These are phyloP conservation scores for Komagataella kurtzmanii DNA, from an alignment of 805 yeast species.

Conservation along the genomic window DNA sequence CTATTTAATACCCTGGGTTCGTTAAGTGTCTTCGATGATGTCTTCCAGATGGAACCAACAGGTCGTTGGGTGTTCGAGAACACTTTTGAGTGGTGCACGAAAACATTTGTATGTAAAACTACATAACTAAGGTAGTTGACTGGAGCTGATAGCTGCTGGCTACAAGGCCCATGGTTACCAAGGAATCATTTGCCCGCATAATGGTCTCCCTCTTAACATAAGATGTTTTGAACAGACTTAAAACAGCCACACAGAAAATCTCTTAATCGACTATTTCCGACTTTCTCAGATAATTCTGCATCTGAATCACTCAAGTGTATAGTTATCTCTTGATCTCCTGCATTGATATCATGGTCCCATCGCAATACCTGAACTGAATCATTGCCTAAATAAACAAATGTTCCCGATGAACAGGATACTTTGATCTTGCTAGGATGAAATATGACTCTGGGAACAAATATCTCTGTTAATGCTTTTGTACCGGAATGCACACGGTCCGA, in stretches of 20 bases:
- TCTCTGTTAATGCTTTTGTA: background rate
- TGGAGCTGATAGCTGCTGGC: too few relatives aligned
- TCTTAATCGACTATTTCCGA: background rate
- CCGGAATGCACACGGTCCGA: conserved; percentile 8
- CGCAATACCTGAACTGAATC: background rate
- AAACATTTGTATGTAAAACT: background rate
- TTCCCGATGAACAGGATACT: background rate
- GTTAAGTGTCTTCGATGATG: too few relatives aligned
- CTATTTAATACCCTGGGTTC: too few relatives aligned
- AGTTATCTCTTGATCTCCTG: background rate
- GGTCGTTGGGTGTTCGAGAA: background rate
- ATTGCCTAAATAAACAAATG: background rate
- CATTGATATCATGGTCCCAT: background rate
- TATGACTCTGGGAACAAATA: background rate
- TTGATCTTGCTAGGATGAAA: background rate
- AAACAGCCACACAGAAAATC: background rate
- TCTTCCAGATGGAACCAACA: background rate
- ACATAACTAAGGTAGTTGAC: background rate
- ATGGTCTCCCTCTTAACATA: background rate
- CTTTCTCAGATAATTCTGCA: background rate
- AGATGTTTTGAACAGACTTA: background rate
- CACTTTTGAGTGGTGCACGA: background rate
- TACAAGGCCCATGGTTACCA: too few relatives aligned
- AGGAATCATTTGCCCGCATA: background rate
- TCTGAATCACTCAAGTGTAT: background rate